These are phyloP conservation scores for Gyrodon lividus DNA, from an alignment of 768 basidiomycete species.

Conservation along the genomic window DNA sequence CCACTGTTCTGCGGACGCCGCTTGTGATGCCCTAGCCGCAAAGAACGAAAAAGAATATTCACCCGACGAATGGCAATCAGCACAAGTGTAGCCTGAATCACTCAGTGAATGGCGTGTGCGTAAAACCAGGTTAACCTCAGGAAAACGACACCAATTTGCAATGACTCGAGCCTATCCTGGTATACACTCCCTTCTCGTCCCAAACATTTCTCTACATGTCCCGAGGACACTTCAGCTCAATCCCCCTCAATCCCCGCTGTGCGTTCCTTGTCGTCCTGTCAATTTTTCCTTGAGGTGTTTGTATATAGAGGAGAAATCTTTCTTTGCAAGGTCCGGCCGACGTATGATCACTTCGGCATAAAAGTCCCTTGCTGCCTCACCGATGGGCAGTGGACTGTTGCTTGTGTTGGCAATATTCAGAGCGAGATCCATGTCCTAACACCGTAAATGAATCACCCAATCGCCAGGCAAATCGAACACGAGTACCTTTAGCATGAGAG, in stretches of 20 bases:
- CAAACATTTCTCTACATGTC: background rate
- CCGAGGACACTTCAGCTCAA: background rate
- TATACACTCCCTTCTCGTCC: background rate
- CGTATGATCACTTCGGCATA: conserved; percentile 56
- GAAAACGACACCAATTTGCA: background rate
- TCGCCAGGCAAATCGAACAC: background rate
- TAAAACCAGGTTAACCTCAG: too few species aligned
- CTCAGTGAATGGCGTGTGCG: background rate
- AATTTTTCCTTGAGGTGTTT: conserved; percentile 45
- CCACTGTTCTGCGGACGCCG: background rate
- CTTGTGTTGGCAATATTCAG: conserved; percentile 54
- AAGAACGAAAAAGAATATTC: background rate
- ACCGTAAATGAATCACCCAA: conserved; percentile 8
- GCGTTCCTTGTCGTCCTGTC: background rate
- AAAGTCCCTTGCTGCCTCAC: conserved; percentile 57
- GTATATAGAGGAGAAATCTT: conserved; percentile 85
- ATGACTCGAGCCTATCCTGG: too few species aligned
- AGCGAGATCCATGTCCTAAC: conserved; percentile 83
- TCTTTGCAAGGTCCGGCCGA: conserved; percentile 58
- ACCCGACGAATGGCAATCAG: conserved; percentile 11
- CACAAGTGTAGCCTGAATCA: conserved; percentile 2
- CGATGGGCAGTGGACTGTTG: conserved; percentile 60
- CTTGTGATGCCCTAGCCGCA: background rate
- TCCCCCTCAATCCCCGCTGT: conserved; percentile 11
- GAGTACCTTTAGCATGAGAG: conserved; percentile 77